Percentiles rank a stretch among this genome's conserved stretches.
phyloP scores from a whole-genome alignment of 2,329 filamentous ascomycete genomes.

The Tolypocladium pustulatum region DNA sequence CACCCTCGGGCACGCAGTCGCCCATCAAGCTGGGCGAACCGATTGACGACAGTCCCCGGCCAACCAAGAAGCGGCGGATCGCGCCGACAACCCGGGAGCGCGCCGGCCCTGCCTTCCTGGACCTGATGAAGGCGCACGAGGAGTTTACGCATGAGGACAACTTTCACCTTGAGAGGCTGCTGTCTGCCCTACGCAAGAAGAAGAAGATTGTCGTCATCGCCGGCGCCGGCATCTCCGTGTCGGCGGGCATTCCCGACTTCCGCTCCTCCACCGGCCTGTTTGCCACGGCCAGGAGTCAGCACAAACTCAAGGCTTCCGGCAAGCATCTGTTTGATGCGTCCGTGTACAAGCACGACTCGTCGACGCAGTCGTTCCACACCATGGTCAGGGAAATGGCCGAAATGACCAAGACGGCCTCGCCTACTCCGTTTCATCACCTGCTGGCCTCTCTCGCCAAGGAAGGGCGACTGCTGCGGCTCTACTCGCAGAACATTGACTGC shows the following conservation, averaged over 20 bases:
- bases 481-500: conserved; percentile 95
- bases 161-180: conserved; percentile 56
- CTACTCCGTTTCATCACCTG: conserved; percentile 87
- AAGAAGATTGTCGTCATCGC: conserved; percentile 96
- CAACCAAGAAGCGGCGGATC: conserved; percentile 66
- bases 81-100: conserved; percentile 47
- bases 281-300: conserved; percentile 70
- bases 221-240: conserved; percentile 92
- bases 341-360: conserved; percentile 85
- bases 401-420: conserved; percentile 64
- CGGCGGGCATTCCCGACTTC: conserved; percentile 94
- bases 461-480: conserved; percentile 77
- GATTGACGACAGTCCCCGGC: conserved; percentile 49
- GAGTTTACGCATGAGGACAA: conserved; percentile 33
- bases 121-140: conserved; percentile 48
- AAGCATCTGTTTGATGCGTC: conserved; percentile 96
- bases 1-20: conserved; percentile 38
- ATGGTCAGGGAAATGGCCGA: conserved; percentile 88
- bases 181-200: conserved; percentile 71
- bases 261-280: conserved; percentile 87
- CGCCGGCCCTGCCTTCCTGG: conserved; percentile 73
- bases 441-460: conserved; percentile 83
- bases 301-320: conserved; percentile 80
- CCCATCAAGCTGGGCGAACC: conserved; percentile 34
- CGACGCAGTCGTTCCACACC: conserved; percentile 84